Evolutionary conservation across 371 early-diverging fungal genomes (phyloP), one percentile per base, ranked within the genome.

Genomic region (Coemansia linderi): DNA sequence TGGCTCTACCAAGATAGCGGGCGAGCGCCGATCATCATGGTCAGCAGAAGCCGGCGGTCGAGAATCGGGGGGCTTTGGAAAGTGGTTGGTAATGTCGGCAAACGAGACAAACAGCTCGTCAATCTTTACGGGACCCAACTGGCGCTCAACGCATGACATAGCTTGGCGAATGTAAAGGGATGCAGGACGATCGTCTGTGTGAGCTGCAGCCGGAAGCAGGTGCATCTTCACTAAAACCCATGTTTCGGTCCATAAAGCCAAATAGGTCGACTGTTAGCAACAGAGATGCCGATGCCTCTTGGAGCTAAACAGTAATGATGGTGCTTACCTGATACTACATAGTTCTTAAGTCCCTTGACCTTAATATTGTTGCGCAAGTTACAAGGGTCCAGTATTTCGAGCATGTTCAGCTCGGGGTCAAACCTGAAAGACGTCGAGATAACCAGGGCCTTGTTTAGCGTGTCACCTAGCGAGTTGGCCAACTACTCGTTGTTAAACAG

Each of bases 91-190:
- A 7, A 63, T 50, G 17, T 73, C 73, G 22, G 69, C 33, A 37
- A 77, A 77, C 10, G 78, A 69, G 9, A 73, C 67, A n/a, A 77
- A 66, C 5, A 77, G 57, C 67, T 77, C 78, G 63, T 77, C 78
- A 37, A 77, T 73, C 33, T 64, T 62, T 10, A 73, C 78, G 1
- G 64, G 8, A 1, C 78, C 78, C 41, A 77, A 54, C 65, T 77
- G 78, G 58, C 63, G 69, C 15, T 68, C 63, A 15, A 77, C 36
- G 10, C 70, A 77, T 1, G 69, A 63, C 68, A 77, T 31, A 4
- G 65, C 70, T 38, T 77, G 78, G 15, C 63, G 58, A 8, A 77
- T 70, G 24, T 77, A 77, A 2, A 77, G 57, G 3, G 69, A 61
- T 7, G 78, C 65, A 0, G 78, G 78, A 24, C 78, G 78, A 46